Evolutionary conservation across 1,139 yeast species (phyloP).

Genomic region (Diutina scorzettiae): DNA sequence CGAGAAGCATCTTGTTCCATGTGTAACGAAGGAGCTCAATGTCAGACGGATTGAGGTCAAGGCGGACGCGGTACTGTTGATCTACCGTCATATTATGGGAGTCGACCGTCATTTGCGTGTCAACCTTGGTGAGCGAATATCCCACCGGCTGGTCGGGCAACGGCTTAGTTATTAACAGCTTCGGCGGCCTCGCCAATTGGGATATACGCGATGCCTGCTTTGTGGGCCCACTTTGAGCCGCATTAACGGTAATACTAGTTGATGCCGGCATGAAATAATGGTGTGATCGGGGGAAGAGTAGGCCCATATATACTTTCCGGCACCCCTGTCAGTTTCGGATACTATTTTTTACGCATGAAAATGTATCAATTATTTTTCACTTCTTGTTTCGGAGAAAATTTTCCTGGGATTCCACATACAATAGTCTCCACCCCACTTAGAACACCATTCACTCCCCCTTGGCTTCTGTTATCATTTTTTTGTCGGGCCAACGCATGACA

Average conservation of each 20-base stretch:
- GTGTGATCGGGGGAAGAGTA: too few relatives aligned
- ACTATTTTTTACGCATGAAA: not conserved
- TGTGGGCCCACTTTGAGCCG: not conserved
- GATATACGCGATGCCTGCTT: not conserved
- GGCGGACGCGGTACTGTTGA: not conserved
- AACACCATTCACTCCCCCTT: too few relatives aligned
- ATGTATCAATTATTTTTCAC: too few relatives aligned
- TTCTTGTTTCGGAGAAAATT: too few relatives aligned
- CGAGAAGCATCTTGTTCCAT: conserved; percentile 33
- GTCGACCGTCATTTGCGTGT: conserved; percentile 1
- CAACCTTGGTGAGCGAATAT: not conserved
- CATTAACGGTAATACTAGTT: not conserved
- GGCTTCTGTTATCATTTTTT: too few relatives aligned
- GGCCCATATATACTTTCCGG: too few relatives aligned
- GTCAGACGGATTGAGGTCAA: conserved; percentile 21
- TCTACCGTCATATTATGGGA: not conserved
- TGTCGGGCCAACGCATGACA: too few relatives aligned
- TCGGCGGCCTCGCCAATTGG: conserved; percentile 1
- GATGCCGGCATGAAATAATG: not conserved
- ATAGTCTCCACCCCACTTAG: too few relatives aligned
- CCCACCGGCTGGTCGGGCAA: not conserved
- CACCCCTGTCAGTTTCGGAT: not conserved
- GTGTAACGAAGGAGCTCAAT: conserved; percentile 31
- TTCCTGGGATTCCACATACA: too few relatives aligned
- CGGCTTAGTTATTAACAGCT: conserved; percentile 1